These are phyloP conservation scores for Coemansia sp. DNA, from an alignment of 371 early-diverging fungal species.

Conservation along the genomic window DNA sequence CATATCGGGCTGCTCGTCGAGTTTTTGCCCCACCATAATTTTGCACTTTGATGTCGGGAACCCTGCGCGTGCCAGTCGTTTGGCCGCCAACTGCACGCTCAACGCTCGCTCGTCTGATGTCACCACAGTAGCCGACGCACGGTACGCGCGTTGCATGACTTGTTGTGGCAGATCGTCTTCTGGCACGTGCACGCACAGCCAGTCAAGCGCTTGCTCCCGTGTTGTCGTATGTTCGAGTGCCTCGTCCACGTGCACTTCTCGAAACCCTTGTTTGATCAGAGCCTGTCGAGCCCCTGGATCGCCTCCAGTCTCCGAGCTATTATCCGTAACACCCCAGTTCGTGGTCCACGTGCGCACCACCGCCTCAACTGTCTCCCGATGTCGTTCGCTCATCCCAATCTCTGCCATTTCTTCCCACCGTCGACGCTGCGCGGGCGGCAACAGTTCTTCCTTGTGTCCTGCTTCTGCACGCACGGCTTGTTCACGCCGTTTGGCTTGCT, in stretches of 20 bases:
- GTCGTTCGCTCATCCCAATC: slow-evolving; percentile 66
- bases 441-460: slow-evolving; percentile 30
- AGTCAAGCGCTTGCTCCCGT: slow-evolving; percentile 66
- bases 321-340: slow-evolving; percentile 20
- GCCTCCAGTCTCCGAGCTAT: not conserved
- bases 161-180: slow-evolving; percentile 75
- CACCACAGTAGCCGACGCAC: slow-evolving; percentile 53
- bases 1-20: not conserved
- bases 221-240: slow-evolving; percentile 63
- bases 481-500: slow-evolving; percentile 51
- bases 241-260: slow-evolving; percentile 69
- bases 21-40: not conserved
- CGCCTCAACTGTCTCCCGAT: slow-evolving; percentile 63
- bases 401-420: slow-evolving; percentile 70
- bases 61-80: slow-evolving; percentile 32
- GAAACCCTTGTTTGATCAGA: slow-evolving; percentile 70
- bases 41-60: slow-evolving; percentile 22
- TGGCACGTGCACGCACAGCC: slow-evolving; percentile 88
- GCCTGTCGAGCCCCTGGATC: slow-evolving; percentile 14
- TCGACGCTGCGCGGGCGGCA: slow-evolving; percentile 21
- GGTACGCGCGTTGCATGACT: slow-evolving; percentile 63
- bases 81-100: slow-evolving; percentile 56
- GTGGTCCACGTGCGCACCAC: slow-evolving; percentile 57
- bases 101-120: slow-evolving; percentile 39
- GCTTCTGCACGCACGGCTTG: slow-evolving; percentile 24